Evolutionary conservation across 352 stramenopile species (phyloP), one percentile per base, ranked within the genome.

Genomic region (Globisporangium ultimum): DNA sequence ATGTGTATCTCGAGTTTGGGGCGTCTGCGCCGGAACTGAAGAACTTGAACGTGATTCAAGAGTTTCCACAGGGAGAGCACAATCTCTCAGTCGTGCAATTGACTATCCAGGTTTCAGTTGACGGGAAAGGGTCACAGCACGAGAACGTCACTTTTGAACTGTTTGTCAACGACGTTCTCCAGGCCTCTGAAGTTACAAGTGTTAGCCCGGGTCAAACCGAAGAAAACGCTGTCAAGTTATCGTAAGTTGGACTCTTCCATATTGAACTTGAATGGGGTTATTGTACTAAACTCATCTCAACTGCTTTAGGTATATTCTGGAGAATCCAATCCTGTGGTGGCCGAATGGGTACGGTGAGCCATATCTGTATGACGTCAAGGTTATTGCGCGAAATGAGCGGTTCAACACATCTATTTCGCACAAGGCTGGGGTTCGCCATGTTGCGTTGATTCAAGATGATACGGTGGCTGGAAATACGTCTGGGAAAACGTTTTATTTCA

Each of bases 401-500:
- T 76, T 73, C 48, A 68, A 66, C 17, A 40, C 62, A 6, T 71
- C 75, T 38, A 51, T 77, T 61, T 70, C 50, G 34, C 81, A 90
- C 42, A 71, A 74, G 21, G 64, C 75, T 22, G 83, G 83, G 28
- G 71, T 93, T 60, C 83, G 85, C 0, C 67, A 61, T 7, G 60
- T 92, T n/a, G 70, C 86, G 50, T 68, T 94, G 2, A 48, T 86
- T 41, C 76, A 91, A 50, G 62, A 84, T 11, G 64, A 73, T 36
- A 87, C 74, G 9, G 62, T 61, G n/a, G 70, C 70, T 46, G 77
- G 74, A 8, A 70, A 73, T 20, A 63, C 72, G 28, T 57, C 48
- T 9, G 80, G 84, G 28, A 68, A 80, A 32, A 88, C 76, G 10
- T 94, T 94, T 48, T 89, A 78, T 67, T 93, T 93, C 61, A 71